Evolutionary conservation across 2,329 filamentous ascomycete genomes (phyloP).

Genomic region (Phialophora macrospora): DNA sequence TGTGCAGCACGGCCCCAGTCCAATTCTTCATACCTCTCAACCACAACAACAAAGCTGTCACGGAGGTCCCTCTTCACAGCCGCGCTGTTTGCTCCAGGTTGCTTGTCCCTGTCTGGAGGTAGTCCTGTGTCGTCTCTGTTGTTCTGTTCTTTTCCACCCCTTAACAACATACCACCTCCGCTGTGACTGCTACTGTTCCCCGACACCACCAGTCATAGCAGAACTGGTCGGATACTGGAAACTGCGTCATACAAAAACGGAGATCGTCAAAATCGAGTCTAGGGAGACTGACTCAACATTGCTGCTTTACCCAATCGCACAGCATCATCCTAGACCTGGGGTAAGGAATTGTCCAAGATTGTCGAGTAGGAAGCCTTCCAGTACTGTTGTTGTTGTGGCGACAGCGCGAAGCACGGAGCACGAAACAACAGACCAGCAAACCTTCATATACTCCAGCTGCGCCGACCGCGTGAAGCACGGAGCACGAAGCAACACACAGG

Average conservation of each 20-base stretch:
- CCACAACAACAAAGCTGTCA: slow-evolving; percentile 5
- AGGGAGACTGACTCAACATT: slow-evolving; percentile 10
- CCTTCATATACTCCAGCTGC: neutral
- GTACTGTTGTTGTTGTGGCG: neutral
- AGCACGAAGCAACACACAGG: neutral
- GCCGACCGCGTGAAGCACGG: neutral
- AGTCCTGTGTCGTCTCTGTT: neutral
- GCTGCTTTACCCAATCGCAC: slow-evolving; percentile 3
- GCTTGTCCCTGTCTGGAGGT: neutral
- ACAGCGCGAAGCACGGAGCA: neutral
- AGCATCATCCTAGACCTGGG: slow-evolving; percentile 4
- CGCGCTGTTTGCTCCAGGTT: neutral
- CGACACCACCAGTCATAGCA: neutral
- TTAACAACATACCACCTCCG: neutral
- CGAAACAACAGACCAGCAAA: neutral
- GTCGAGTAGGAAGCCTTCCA: too few species aligned
- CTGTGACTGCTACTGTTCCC: neutral
- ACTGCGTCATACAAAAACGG: slow-evolving; percentile 4
- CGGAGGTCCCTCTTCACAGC: neutral
- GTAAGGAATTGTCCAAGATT: neutral
- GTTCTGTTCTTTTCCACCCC: neutral
- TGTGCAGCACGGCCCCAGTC: slow-evolving; percentile 18
- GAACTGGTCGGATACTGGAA: neutral
- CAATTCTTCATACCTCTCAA: slow-evolving; percentile 2
- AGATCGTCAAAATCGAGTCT: slow-evolving; percentile 9